These are phyloP conservation scores for Narthecium ossifragum DNA, from an alignment of 106 monocot species.

Conservation along the genomic window DNA sequence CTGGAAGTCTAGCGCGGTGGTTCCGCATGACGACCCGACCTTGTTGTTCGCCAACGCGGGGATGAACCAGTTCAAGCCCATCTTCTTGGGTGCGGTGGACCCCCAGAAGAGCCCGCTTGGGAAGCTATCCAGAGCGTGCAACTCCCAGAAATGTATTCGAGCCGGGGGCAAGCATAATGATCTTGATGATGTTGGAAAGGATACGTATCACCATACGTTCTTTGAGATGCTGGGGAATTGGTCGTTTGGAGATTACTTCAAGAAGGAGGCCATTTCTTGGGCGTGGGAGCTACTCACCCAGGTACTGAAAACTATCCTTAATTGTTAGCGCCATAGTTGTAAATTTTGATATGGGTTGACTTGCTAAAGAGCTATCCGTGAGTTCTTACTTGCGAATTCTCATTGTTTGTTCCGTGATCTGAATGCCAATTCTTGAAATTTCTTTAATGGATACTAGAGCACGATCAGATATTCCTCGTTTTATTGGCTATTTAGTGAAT, in stretches of 20 bases:
- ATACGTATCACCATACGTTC: constrained; percentile 97
- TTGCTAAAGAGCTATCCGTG: too few relatives aligned
- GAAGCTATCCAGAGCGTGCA: constrained; percentile 61
- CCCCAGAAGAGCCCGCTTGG: constrained; percentile 73
- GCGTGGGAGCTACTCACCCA: constrained; percentile 93
- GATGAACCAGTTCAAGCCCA: constrained; percentile 98
- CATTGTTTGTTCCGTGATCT: too few relatives aligned
- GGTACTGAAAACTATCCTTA: too few relatives aligned
- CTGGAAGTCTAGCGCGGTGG: constrained; percentile 92
- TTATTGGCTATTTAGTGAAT: too few relatives aligned
- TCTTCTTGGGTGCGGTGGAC: constrained; percentile 76
- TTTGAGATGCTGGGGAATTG: constrained; percentile 99
- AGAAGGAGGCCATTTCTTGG: constrained; percentile 73
- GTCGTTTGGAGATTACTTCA: constrained; percentile 98
- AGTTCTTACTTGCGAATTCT: too few relatives aligned
- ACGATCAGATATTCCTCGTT: too few relatives aligned
- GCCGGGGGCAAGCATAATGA: constrained; percentile 99
- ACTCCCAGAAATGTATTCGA: constrained; percentile 97
- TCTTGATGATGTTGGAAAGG: constrained; percentile 95
- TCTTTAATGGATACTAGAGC: too few relatives aligned
- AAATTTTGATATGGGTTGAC: too few relatives aligned
- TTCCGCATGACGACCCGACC: constrained; percentile 90
- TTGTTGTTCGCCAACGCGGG: constrained; percentile 96
- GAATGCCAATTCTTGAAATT: too few relatives aligned
- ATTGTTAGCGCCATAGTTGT: too few relatives aligned